phyloP scores from a whole-genome alignment of 768 basidiomycete species.

The Rhodotorula graminis region DNA sequence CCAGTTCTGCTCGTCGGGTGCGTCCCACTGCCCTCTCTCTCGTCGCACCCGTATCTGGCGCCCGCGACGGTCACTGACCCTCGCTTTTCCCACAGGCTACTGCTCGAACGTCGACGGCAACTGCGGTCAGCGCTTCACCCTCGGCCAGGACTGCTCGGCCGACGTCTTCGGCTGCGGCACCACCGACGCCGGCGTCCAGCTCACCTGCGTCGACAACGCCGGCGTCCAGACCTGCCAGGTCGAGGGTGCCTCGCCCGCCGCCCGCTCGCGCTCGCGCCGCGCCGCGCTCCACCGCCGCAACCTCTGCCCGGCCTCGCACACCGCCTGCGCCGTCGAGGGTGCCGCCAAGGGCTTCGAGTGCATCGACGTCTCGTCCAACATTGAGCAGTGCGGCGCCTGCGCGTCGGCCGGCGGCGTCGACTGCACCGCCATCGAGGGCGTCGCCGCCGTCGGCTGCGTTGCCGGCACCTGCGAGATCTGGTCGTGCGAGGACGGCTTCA shows the following conservation, averaged over 20 bases:
- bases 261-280: constrained; percentile 28
- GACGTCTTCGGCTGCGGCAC: neutral
- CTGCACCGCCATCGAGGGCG: constrained; percentile 26
- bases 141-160: neutral
- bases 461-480: constrained; percentile 18
- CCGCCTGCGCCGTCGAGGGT: constrained; percentile 9
- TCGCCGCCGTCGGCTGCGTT: constrained; percentile 21
- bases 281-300: neutral
- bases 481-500: constrained; percentile 23
- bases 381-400: constrained; percentile 33
- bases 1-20: neutral
- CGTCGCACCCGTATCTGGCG: neutral
- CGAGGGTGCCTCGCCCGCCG: neutral
- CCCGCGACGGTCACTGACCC: neutral
- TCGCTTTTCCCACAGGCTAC: too few species aligned
- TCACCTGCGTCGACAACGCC: neutral
- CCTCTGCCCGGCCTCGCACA: constrained; percentile 24
- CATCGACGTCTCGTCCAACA: constrained; percentile 16
- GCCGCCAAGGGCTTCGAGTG: constrained; percentile 16
- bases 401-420: constrained; percentile 19
- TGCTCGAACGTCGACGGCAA: neutral
- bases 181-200: neutral
- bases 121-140: neutral
- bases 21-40: neutral
- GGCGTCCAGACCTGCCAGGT: neutral